Evolutionary conservation across 2,329 filamentous ascomycete genomes (phyloP), one percentile per base, ranked within the genome.

Genomic region (Penicillium sp.): DNA sequence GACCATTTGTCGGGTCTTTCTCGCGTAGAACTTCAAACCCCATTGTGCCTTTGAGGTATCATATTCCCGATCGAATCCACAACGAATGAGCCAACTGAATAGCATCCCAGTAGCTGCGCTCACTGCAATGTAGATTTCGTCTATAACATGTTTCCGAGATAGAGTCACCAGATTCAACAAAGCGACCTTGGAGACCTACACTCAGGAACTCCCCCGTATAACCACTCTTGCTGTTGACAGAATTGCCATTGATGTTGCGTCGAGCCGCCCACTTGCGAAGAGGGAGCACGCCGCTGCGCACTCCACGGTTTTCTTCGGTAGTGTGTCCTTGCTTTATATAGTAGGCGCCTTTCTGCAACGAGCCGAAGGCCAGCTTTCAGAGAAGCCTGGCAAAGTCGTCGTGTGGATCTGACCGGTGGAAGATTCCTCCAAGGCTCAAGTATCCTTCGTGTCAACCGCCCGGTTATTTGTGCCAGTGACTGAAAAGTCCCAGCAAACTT

Each of bases 41-140:
- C 23, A 5, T 23, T 23, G 23, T 23, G 23, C 23, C 23, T 23
- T 23, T 23, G 3, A n/a, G 23, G 5, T 23, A 23, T 23, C 23
- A 23, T 23, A 5, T 5, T 5, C 23, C 34, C n/a, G 63, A 61
- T 54, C 60, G 55, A 53, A 65, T 47, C 41, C 36, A 35, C 32
- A 13, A 35, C 11, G 14, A 35, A 35, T 35, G 32, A 35, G 11
- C 32, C 32, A n/a, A 11, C 10, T n/a, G n/a, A n/a, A n/a, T n/a
- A n/a, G n/a, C n/a, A n/a, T n/a, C n/a, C n/a, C n/a, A n/a, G n/a
- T n/a, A n/a, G n/a, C n/a, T n/a, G n/a, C n/a, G n/a, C n/a, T n/a
- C n/a, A n/a, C n/a, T n/a, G n/a, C n/a, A n/a, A n/a, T n/a, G n/a
- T n/a, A n/a, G n/a, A n/a, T n/a, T n/a, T n/a, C n/a, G n/a, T n/a